Evolutionary conservation across 495 filamentous ascomycete genomes (phyloP).

Genomic region (Xylaria curta): DNA sequence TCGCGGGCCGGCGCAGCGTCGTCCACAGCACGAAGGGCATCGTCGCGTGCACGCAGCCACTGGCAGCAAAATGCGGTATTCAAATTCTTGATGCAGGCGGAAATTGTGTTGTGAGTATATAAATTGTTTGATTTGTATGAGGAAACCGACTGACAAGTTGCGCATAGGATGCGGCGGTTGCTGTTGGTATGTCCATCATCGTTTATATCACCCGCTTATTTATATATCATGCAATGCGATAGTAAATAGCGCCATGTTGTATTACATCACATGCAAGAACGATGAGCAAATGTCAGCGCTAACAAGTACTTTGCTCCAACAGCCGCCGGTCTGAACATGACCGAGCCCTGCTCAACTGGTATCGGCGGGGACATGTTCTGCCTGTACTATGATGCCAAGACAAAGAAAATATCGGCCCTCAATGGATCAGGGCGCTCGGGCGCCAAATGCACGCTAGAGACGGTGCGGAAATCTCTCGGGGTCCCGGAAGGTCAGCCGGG

Average conservation of each 20-base stretch:
- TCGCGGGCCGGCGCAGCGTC: slow-evolving; percentile 85
- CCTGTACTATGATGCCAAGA: slow-evolving; percentile 87
- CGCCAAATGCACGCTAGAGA: slow-evolving; percentile 69
- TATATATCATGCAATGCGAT: not conserved
- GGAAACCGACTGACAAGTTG: slow-evolving; percentile 7
- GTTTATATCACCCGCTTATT: not conserved
- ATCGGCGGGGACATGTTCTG: slow-evolving; percentile 99
- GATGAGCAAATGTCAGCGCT: not conserved
- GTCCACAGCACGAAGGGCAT: slow-evolving; percentile 95
- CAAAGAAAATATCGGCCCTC: slow-evolving; percentile 78
- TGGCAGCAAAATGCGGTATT: slow-evolving; percentile 88
- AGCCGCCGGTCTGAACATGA: slow-evolving; percentile 90
- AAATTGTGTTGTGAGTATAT: slow-evolving; percentile 80
- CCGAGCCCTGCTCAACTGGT: slow-evolving; percentile 92
- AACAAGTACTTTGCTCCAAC: not conserved
- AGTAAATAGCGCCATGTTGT: not conserved
- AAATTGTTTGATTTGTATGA: not conserved
- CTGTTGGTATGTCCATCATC: slow-evolving; percentile 61
- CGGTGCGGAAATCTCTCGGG: slow-evolving; percentile 71
- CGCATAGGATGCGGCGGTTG: slow-evolving; percentile 87
- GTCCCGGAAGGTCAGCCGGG: slow-evolving; percentile 65
- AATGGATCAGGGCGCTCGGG: slow-evolving; percentile 91
- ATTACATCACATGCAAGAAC: not conserved
- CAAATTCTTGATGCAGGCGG: slow-evolving; percentile 83
- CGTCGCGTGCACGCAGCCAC: slow-evolving; percentile 87